Evolutionary conservation across 1,139 yeast genomes (phyloP).

Genomic region (Wickerhamomyces sp.): DNA sequence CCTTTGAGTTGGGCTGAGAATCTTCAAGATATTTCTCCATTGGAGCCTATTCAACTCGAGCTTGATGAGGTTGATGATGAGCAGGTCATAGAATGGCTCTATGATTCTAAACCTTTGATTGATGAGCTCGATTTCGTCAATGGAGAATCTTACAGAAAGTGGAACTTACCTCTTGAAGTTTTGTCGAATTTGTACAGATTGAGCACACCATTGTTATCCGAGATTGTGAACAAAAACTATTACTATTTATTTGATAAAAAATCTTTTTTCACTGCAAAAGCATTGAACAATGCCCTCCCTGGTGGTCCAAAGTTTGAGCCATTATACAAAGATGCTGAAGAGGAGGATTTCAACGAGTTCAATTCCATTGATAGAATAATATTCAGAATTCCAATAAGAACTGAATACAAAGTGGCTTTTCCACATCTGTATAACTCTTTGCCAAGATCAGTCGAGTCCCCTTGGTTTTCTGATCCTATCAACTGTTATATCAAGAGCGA

Average conservation of each 20-base stretch:
- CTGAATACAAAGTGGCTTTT: constrained; percentile 82
- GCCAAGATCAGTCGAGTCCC: constrained; percentile 57
- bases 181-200: constrained; percentile 65
- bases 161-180: constrained; percentile 60
- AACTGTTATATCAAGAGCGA: constrained; percentile 41
- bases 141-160: constrained; percentile 72
- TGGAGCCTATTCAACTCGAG: constrained; percentile 63
- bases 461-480: constrained; percentile 61
- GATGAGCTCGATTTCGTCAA: constrained; percentile 54
- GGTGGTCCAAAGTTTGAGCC: constrained; percentile 98
- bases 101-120: constrained; percentile 68
- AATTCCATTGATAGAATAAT: constrained; percentile 84
- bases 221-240: constrained; percentile 44
- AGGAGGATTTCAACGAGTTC: constrained; percentile 82
- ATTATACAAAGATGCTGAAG: constrained; percentile 60
- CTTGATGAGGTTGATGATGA: constrained; percentile 57
- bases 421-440: constrained; percentile 82
- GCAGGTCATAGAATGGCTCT: constrained; percentile 68
- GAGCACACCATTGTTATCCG: constrained; percentile 65
- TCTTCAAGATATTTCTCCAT: constrained; percentile 65
- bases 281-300: constrained; percentile 79
- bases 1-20: constrained; percentile 80
- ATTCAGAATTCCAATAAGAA: constrained; percentile 66
- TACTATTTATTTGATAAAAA: constrained; percentile 69
- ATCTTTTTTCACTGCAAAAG: constrained; percentile 85